These are phyloP conservation scores for Chrysoporthe puriensis DNA, from an alignment of 2,329 filamentous ascomycete genomes.

Conservation along the genomic window DNA sequence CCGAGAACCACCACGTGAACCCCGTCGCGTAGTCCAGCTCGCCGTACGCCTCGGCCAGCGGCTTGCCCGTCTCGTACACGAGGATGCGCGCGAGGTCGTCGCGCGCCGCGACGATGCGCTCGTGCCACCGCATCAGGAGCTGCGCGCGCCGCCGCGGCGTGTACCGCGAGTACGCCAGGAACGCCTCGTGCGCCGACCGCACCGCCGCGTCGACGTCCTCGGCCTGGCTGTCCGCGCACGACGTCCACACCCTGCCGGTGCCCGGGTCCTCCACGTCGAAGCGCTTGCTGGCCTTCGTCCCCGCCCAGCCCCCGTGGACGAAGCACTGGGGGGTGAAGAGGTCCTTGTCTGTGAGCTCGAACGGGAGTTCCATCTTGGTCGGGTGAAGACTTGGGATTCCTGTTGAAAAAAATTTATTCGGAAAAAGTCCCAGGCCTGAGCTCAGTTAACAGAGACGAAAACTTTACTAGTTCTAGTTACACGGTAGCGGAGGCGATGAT, in stretches of 20 bases:
- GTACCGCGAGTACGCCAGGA: constrained; percentile 43
- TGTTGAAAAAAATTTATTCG: too few relatives aligned
- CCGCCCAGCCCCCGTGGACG: constrained; percentile 51
- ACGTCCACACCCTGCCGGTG: constrained; percentile 52
- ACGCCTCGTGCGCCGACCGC: constrained; percentile 40
- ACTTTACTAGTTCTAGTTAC: neutral
- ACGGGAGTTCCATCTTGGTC: constrained; percentile 37
- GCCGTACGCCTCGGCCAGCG: constrained; percentile 54
- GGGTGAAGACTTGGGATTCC: neutral
- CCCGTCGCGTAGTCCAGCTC: constrained; percentile 59
- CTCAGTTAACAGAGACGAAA: neutral
- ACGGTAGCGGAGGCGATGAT: neutral
- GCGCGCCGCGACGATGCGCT: constrained; percentile 40
- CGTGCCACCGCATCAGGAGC: constrained; percentile 42
- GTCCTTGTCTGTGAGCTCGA: constrained; percentile 50
- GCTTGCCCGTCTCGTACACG: constrained; percentile 59
- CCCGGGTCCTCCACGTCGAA: constrained; percentile 60
- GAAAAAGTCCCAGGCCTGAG: too few relatives aligned
- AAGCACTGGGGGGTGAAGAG: constrained; percentile 55
- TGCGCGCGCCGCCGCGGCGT: constrained; percentile 42
- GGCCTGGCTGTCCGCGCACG: constrained; percentile 51
- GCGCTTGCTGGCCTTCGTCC: constrained; percentile 48
- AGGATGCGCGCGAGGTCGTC: constrained; percentile 46
- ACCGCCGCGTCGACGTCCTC: constrained; percentile 45
- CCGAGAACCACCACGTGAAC: constrained; percentile 61